A percentile compares a stretch with the other conserved stretches of the same genome.
phyloP scores from a whole-genome alignment of 139 green algal species.

The Chlamydomonas schloesseri region DNA sequence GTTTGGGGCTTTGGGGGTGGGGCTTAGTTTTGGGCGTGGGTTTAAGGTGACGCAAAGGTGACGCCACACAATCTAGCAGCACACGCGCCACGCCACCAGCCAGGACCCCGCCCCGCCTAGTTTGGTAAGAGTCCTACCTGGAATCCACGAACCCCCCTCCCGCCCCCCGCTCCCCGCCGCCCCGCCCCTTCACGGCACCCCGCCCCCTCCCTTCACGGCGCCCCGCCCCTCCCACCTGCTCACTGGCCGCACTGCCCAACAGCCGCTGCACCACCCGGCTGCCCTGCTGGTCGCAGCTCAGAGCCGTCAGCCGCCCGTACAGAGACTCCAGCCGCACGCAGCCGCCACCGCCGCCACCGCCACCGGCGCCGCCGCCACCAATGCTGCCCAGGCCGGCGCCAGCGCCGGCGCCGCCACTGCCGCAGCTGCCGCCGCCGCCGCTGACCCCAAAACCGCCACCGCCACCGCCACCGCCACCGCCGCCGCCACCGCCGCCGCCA shows the following conservation, averaged over 20 bases:
- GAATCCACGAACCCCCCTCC: too few relatives aligned
- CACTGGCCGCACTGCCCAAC: slow-evolving; percentile 3
- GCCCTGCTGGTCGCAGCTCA: slow-evolving; percentile 39
- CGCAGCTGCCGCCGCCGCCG: not conserved
- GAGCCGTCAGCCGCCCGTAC: not conserved
- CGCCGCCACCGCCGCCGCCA: slow-evolving; percentile 5
- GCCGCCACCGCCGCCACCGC: not conserved
- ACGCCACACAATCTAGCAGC: too few relatives aligned
- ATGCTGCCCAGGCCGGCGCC: not conserved
- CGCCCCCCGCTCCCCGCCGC: too few relatives aligned
- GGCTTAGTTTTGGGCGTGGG: too few relatives aligned
- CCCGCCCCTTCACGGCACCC: too few relatives aligned
- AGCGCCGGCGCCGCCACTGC: too few relatives aligned
- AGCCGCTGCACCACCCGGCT: slow-evolving; percentile 39
- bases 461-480: not conserved
- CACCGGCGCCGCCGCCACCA: not conserved
- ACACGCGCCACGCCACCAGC: too few relatives aligned
- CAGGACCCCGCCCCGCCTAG: too few relatives aligned
- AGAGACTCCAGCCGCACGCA: slow-evolving; percentile 13
- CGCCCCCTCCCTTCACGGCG: too few relatives aligned
- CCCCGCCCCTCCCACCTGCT: slow-evolving; percentile 38
- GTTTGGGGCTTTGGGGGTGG: not conserved
- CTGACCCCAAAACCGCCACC: too few relatives aligned
- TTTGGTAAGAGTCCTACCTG: too few relatives aligned
- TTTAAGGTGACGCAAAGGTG: too few relatives aligned